Evolutionary conservation across 176 grass and related monocot genomes (phyloP).

Genomic region (Sorghum bicolor): DNA sequence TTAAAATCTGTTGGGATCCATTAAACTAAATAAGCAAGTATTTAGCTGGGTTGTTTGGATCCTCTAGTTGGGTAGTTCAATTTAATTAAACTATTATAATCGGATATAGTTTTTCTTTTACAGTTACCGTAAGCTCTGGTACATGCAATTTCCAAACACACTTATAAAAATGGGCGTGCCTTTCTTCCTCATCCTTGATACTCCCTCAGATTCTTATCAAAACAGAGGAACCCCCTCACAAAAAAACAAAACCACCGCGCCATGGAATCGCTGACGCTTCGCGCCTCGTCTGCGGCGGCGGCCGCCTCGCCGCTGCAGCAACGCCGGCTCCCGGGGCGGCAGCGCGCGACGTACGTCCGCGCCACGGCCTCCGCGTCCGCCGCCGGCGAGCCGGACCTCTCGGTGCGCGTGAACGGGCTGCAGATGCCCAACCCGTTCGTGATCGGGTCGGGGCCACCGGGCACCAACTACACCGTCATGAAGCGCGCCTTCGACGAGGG

Average conservation of each 20-base stretch:
- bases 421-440: slow-evolving; percentile 98
- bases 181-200: slow-evolving; percentile 44
- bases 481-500: slow-evolving; percentile 98
- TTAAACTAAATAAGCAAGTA: background rate
- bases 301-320: slow-evolving; percentile 34
- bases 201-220: slow-evolving; percentile 42
- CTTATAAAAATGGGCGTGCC: slow-evolving; percentile 22
- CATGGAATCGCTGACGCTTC: slow-evolving; percentile 67
- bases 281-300: slow-evolving; percentile 42
- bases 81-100: background rate
- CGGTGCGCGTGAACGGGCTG: slow-evolving; percentile 87
- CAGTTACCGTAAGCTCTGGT: background rate
- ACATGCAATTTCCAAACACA: background rate
- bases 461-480: slow-evolving; percentile 99
- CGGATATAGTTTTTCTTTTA: too few species aligned
- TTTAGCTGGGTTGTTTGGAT: background rate
- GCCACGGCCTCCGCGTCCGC: slow-evolving; percentile 14
- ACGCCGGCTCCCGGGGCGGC: slow-evolving; percentile 13
- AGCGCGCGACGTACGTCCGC: slow-evolving; percentile 25
- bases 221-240: background rate
- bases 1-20: background rate
- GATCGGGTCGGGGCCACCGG: slow-evolving; percentile 92
- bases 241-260: background rate
- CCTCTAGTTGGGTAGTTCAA: background rate
- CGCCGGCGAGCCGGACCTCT: slow-evolving; percentile 69